These are phyloP conservation scores for Paecilomyces dactylethromorphus DNA, from an alignment of 2,329 filamentous ascomycete species.

Conservation along the genomic window DNA sequence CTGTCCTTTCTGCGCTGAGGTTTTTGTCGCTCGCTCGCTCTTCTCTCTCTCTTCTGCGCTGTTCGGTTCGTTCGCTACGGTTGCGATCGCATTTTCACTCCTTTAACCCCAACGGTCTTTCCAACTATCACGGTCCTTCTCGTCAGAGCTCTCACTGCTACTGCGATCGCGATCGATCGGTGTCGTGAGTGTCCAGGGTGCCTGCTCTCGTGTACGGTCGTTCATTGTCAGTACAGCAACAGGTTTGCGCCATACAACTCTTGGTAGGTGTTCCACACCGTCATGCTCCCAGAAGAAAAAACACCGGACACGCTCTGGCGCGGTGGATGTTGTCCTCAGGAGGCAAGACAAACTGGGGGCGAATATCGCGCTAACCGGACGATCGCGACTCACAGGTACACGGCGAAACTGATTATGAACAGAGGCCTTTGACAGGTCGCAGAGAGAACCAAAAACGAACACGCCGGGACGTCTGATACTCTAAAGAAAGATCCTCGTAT, in stretches of 20 bases:
- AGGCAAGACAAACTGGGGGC: background rate
- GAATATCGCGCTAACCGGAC: background rate
- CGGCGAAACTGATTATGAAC: background rate
- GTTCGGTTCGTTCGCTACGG: background rate
- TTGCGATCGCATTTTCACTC: background rate
- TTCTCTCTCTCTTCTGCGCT: background rate
- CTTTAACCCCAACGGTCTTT: background rate
- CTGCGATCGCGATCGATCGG: background rate
- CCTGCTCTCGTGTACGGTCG: background rate
- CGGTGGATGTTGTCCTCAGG: background rate
- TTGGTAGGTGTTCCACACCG: background rate
- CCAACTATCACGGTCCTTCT: background rate
- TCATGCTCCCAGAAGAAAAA: background rate
- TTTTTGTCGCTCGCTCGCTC: background rate
- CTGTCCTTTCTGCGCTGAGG: background rate
- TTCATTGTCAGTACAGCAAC: background rate
- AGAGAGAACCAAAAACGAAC: background rate
- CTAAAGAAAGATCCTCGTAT: background rate
- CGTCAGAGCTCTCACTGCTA: background rate
- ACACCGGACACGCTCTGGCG: background rate
- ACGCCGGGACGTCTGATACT: background rate
- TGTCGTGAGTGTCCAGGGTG: background rate
- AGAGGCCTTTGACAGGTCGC: background rate
- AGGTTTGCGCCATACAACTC: background rate
- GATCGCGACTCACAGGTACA: background rate